These are phyloP conservation scores for Cucurbita pepo DNA, from an alignment of 306 rosid species.

Conservation along the genomic window DNA sequence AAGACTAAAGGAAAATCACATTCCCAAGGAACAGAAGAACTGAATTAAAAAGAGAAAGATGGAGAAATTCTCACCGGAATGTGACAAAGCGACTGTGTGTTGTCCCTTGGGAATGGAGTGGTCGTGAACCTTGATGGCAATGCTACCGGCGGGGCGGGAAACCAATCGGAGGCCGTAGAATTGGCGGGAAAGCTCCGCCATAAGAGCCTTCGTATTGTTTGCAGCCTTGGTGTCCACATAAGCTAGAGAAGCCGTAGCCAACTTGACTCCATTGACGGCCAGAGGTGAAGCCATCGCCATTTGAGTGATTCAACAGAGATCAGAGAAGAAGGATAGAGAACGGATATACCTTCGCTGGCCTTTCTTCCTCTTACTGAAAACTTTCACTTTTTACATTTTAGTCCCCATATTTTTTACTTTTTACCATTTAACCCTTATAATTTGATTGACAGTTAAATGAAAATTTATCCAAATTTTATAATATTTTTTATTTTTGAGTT, in stretches of 20 bases:
- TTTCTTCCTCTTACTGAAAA: not conserved
- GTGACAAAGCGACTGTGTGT: not conserved
- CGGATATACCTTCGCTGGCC: not conserved
- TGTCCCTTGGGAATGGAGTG: conserved; percentile 42
- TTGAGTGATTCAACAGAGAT: not conserved
- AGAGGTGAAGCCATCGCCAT: not conserved
- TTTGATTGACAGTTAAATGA: too few relatives aligned
- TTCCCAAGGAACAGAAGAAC: not conserved
- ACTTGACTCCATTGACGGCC: not conserved
- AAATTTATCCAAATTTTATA: too few relatives aligned
- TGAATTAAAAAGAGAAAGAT: not conserved
- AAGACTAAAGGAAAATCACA: not conserved
- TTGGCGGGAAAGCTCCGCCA: conserved; percentile 77
- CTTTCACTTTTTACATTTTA: too few relatives aligned
- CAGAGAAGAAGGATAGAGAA: not conserved
- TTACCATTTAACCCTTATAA: too few relatives aligned
- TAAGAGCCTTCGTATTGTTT: conserved; percentile 47
- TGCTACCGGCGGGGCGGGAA: conserved; percentile 80
- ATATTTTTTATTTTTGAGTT: too few relatives aligned
- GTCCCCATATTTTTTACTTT: too few relatives aligned
- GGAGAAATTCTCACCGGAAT: not conserved
- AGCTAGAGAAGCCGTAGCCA: not conserved
- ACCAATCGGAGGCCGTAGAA: conserved; percentile 81
- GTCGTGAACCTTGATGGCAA: conserved; percentile 64
- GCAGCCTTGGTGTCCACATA: conserved; percentile 17